Evolutionary conservation across 2,329 filamentous ascomycete species (phyloP), one percentile per base, ranked within the genome.

Genomic region (Alternaria burnsii): DNA sequence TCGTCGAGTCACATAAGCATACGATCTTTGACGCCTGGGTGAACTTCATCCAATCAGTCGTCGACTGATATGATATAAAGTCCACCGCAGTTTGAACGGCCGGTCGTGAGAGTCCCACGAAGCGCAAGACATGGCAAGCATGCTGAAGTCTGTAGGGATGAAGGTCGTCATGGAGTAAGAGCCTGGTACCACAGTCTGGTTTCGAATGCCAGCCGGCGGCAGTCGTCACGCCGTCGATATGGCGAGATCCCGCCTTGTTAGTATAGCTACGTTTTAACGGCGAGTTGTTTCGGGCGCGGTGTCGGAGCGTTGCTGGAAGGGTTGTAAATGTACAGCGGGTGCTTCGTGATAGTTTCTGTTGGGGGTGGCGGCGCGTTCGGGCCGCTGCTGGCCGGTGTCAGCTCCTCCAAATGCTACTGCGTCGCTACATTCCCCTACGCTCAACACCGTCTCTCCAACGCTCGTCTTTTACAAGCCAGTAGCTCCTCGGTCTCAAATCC

Each of bases 351-450:
- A 18, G 12, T 8, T 6, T 36, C 18, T 48, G 46, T 18, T 28
- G 18, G 46, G 44, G 7, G 8, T 34, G 18, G 26, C 5, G 4
- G 20, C 44, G 44, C 44, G 36, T 36, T 41, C 53, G 53, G 53
- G 26, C 43, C 53, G 53, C 43, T 34, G 53, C 16, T 50, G n/a
- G 16, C 52, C 24, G 53, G 34, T 24, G 11, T 47, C 26, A 11
- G 38, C 36, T 10, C 16, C 16, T 24, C 42, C 28, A 7, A 20
- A 26, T 26, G 43, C 28, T 30, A 41, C 32, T 24, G 10, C 53
- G 14, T 28, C 24, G 16, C 12, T 11, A 48, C 32, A 22, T 24
- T n/a, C 50, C 11, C 24, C 4, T 1, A 48, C 11, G 12, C 28
- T 22, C 44, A 22, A 48, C 30, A 18, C 30, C 20, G 11, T 5